phyloP scores from a whole-genome alignment of 1,284 basidiomycete genomes.

The Melampsora americana region DNA sequence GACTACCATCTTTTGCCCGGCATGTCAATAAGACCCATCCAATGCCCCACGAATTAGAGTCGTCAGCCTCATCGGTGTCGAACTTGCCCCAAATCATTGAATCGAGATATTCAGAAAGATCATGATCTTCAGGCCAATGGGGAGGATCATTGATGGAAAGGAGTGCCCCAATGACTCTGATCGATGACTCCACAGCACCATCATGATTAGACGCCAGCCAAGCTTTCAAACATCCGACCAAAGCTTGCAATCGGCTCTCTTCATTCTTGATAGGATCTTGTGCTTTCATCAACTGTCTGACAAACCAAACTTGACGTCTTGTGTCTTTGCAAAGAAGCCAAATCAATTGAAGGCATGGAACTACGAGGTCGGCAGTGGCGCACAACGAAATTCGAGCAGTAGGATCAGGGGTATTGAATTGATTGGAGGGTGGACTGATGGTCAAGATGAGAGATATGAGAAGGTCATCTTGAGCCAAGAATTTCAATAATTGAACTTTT shows the following conservation, averaged over 20 bases:
- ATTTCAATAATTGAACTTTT: slow-evolving; percentile 14
- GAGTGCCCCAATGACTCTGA: slow-evolving; percentile 29
- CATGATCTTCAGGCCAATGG: slow-evolving; percentile 28
- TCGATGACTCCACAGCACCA: slow-evolving; percentile 30
- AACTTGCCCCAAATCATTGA: slow-evolving; percentile 28
- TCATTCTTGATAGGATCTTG: slow-evolving; percentile 16
- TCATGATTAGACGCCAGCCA: slow-evolving; percentile 42
- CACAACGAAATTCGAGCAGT: not conserved
- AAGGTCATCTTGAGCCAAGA: slow-evolving; percentile 5
- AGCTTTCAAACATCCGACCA: slow-evolving; percentile 18
- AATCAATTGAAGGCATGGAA: slow-evolving; percentile 40
- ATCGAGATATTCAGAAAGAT: slow-evolving; percentile 34
- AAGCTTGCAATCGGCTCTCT: slow-evolving; percentile 27
- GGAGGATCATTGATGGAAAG: slow-evolving; percentile 39
- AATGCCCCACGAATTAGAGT: not conserved
- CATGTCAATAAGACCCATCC: slow-evolving; percentile 36
- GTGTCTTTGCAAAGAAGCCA: slow-evolving; percentile 43
- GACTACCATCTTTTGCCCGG: slow-evolving; percentile 27
- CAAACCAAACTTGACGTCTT: slow-evolving; percentile 32
- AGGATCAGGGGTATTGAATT: not conserved
- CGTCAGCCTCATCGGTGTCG: not conserved
- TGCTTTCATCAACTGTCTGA: slow-evolving; percentile 34
- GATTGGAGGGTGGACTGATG: slow-evolving; percentile 14
- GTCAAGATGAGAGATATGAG: slow-evolving; percentile 18
- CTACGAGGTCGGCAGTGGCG: slow-evolving; percentile 26